Conservation (phyloP, 148 eudicot genomes). For the Salicornia ramosissima region DNA sequence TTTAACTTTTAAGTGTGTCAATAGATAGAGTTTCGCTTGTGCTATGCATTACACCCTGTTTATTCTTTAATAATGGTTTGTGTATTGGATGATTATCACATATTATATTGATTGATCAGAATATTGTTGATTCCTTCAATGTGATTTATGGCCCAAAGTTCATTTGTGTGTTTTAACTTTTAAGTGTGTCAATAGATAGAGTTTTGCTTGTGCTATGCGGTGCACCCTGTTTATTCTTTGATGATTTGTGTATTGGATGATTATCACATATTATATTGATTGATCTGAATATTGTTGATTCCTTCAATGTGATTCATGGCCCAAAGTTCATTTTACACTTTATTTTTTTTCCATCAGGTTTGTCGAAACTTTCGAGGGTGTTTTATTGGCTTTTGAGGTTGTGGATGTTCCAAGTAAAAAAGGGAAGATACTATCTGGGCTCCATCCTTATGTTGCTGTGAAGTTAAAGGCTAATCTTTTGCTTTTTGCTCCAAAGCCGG, state of each 20-base stretch:
- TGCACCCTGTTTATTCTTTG: background rate
- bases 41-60: background rate
- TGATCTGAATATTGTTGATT: background rate
- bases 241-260: background rate
- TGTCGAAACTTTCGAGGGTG: constrained; percentile 73
- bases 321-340: background rate
- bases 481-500: constrained; percentile 72
- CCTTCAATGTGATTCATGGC: background rate
- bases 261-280: background rate
- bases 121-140: background rate
- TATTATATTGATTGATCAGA: background rate
- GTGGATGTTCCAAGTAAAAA: constrained; percentile 24
- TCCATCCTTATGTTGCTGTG: constrained; percentile 63
- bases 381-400: constrained; percentile 65
- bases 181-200: too few species aligned
- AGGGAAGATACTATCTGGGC: constrained; percentile 62
- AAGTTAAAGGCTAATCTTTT: constrained; percentile 48
- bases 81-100: background rate
- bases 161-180: too few species aligned
- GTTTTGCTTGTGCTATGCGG: background rate
- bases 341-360: constrained; percentile 39
- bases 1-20: too few species aligned
- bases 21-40: too few species aligned
- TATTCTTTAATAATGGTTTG: background rate
- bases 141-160: too few species aligned